Evolutionary conservation across 208 protist genomes (phyloP), one percentile per base, ranked within the genome.

Genomic region (Crithidia expoeki): DNA sequence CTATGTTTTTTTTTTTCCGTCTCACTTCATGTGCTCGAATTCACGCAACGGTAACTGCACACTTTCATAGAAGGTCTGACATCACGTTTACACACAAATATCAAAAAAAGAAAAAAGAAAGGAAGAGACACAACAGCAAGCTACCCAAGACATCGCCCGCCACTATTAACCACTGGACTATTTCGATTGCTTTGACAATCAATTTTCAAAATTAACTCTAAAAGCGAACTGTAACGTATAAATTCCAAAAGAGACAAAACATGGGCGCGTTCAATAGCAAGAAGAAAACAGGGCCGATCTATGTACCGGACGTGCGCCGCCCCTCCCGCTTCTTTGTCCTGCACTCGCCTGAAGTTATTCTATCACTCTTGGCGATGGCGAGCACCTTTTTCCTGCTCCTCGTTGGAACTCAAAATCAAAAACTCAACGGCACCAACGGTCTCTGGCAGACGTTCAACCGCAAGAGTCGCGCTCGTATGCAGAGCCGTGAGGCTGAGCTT

Each of bases 401-500:
- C 25, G 21, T 27, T 4, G 33, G 33, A 28, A 64, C 76, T n/a
- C 49, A 58, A 23, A 60, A 60, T 32, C 38, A 55, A 1, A 28
- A 62, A n/a, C 19, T 78, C 21, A 6, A 34, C 14, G 72, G 76
- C 21, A 17, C 36, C n/a, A 32, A 40, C 34, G 68, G 57, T 10
- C 75, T 69, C 28, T 77, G 44, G 68, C 40, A 47, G 16, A 73
- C 36, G 25, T 76, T 72, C 55, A 64, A 53, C 23, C 56, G 68
- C 9, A 66, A 73, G 40, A 72, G 60, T 33, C 72, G 65, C n/a
- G 28, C 56, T 11, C 66, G 62, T 25, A 33, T 74, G 71, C 61
- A 74, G 33, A 68, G 64, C 57, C 79, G 74, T 30, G 70, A 72
- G 28, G 63, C 68, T 11, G 47, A 59, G 74, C 44, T 66, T 49